Evolutionary conservation across 768 basidiomycete species (phyloP).

Genomic region (Kwoniella bestiolae): DNA sequence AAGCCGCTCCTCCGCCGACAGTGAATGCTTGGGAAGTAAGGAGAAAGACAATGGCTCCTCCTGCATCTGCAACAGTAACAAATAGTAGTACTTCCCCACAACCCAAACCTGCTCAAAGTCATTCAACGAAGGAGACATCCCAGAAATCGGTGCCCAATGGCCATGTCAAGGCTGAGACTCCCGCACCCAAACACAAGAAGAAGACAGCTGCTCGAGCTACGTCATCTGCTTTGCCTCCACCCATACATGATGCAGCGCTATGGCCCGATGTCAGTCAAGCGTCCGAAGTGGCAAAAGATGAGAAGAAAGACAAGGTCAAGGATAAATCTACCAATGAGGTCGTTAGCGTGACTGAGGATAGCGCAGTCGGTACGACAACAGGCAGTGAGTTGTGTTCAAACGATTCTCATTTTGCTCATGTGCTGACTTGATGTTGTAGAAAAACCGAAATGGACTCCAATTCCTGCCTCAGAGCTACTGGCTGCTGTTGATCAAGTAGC

Average conservation of each 20-base stretch:
- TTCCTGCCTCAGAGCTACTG: conserved; percentile 65
- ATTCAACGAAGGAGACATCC: not conserved
- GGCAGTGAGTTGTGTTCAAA: conserved; percentile 29
- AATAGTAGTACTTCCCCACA: not conserved
- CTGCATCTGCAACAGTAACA: not conserved
- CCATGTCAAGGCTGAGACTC: conserved; percentile 1
- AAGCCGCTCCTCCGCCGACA: conserved; percentile 26
- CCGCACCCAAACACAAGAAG: conserved; percentile 29
- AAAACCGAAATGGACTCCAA: conserved; percentile 69
- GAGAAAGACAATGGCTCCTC: conserved; percentile 30
- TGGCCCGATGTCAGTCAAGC: conserved; percentile 53
- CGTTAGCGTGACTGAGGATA: conserved; percentile 22
- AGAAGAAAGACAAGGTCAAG: conserved; percentile 35
- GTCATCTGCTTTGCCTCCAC: conserved; percentile 22
- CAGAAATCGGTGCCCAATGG: conserved; percentile 12
- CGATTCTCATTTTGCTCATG: not conserved
- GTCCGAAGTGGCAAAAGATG: conserved; percentile 36
- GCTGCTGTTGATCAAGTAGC: conserved; percentile 62
- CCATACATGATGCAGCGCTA: conserved; percentile 32
- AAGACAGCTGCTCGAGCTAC: conserved; percentile 6
- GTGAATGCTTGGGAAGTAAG: conserved; percentile 53
- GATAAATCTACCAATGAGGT: conserved; percentile 37
- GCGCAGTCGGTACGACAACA: conserved; percentile 14
- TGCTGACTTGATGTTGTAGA: conserved; percentile 50
- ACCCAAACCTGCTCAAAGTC: not conserved